Conservation (phyloP, 2,329 filamentous ascomycete species). For the Alternaria gansuensis region DNA sequence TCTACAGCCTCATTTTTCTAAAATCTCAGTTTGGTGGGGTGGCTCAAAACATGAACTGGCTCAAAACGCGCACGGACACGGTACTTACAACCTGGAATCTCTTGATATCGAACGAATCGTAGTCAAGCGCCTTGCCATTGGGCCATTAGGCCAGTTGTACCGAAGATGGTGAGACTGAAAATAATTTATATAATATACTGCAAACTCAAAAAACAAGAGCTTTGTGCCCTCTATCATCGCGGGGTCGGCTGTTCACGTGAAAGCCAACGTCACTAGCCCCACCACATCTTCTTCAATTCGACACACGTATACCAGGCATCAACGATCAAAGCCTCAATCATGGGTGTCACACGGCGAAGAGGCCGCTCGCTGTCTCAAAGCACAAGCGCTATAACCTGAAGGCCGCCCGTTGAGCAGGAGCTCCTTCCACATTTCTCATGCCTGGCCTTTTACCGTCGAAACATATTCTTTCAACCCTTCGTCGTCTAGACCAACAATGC, state of each 20-base stretch:
- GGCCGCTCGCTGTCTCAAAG: too few relatives aligned
- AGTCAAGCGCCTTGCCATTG: constrained; percentile 67
- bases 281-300: constrained; percentile 15
- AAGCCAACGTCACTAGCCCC: constrained; percentile 17
- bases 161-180: constrained; percentile 1
- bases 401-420: background rate
- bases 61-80: too few relatives aligned
- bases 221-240: background rate
- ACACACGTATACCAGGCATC: constrained; percentile 15
- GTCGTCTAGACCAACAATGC: constrained; percentile 18
- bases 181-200: background rate
- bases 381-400: background rate
- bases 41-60: too few relatives aligned
- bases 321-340: constrained; percentile 7
- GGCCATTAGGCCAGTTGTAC: constrained; percentile 53
- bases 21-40: too few relatives aligned
- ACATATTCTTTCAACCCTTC: background rate
- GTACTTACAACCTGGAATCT: constrained; percentile 45
- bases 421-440: background rate
- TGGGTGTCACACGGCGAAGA: constrained; percentile 3
- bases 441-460: background rate
- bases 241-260: constrained; percentile 1
- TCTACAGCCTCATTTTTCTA: too few relatives aligned
- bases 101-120: constrained; percentile 53
- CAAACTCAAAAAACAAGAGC: background rate